A percentile compares a stretch with the other conserved stretches of the same genome.
Conservation (phyloP, 2,329 filamentous ascomycete genomes). For the Aspergillus costaricaensis region DNA sequence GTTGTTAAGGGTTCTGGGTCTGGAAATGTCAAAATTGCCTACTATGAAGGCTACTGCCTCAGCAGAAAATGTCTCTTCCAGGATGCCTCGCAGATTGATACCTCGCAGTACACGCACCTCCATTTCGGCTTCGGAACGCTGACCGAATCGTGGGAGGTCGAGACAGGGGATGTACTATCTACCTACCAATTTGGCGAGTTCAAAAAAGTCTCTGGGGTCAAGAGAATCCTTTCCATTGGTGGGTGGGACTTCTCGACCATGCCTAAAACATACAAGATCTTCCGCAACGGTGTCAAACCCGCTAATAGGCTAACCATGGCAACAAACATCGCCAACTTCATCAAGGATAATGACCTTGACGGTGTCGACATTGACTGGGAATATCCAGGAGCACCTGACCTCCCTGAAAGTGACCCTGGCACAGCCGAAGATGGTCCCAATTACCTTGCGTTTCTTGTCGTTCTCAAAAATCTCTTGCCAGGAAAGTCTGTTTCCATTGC, state of each 20-base stretch:
- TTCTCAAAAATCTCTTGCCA: conserved; percentile 24
- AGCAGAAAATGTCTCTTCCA: conserved; percentile 33
- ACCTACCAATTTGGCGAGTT: not conserved
- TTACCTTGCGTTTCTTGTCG: conserved; percentile 37
- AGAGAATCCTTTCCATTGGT: not conserved
- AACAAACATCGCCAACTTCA: not conserved
- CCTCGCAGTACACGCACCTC: conserved; percentile 32
- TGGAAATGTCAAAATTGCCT: conserved; percentile 29
- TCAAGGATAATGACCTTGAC: not conserved
- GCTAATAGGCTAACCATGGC: not conserved
- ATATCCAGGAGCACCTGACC: conserved; percentile 4
- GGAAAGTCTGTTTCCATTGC: conserved; percentile 28
- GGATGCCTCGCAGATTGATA: conserved; percentile 26
- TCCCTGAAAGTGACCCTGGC: conserved; percentile 29
- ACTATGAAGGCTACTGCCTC: conserved; percentile 35
- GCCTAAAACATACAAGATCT: not conserved
- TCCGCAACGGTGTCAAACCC: not conserved
- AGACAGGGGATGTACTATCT: not conserved
- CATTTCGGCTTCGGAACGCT: conserved; percentile 43
- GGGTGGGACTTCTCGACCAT: not conserved
- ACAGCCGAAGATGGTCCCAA: conserved; percentile 31
- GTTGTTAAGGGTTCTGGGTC: conserved; percentile 30
- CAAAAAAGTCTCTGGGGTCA: not conserved
- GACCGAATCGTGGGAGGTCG: conserved; percentile 11
- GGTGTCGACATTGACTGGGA: conserved; percentile 16